Percentiles rank a stretch among this genome's conserved stretches.
These are phyloP conservation scores for Vitis hybrid DNA, from an alignment of 177 flowering plant species.

Conservation along the genomic window DNA sequence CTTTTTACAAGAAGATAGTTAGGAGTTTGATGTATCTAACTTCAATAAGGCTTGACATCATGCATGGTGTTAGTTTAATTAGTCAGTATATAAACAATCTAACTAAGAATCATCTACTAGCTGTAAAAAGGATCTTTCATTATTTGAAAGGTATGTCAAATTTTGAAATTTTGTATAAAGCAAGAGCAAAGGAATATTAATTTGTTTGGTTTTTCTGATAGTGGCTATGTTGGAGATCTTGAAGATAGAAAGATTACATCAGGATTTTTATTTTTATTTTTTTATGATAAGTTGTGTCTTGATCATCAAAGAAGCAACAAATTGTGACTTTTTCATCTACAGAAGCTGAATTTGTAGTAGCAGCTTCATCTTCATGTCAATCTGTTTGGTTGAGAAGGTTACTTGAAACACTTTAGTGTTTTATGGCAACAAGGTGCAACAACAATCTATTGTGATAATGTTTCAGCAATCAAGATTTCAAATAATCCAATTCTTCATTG, in stretches of 20 bases:
- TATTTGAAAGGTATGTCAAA: neutral
- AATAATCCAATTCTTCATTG: neutral
- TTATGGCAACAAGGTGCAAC: neutral
- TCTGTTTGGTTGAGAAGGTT: neutral
- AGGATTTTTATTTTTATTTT: neutral
- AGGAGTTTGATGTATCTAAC: neutral
- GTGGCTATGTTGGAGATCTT: neutral
- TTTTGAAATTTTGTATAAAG: neutral
- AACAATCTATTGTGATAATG: neutral
- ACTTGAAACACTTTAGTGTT: neutral
- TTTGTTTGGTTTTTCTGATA: neutral
- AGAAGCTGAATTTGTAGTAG: neutral
- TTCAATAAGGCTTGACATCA: neutral
- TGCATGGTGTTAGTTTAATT: neutral
- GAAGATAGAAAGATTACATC: neutral
- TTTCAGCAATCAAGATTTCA: neutral
- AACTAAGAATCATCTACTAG: neutral
- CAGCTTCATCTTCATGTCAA: neutral
- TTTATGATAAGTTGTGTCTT: neutral
- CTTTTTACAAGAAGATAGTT: neutral
- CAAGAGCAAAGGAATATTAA: neutral
- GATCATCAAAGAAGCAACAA: constrained; percentile 1
- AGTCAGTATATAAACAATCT: neutral
- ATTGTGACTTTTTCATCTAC: too few relatives aligned
- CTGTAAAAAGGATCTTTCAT: neutral